phyloP scores from a whole-genome alignment of 371 early-diverging fungal species.

The Lichtheimia hyalospora region DNA sequence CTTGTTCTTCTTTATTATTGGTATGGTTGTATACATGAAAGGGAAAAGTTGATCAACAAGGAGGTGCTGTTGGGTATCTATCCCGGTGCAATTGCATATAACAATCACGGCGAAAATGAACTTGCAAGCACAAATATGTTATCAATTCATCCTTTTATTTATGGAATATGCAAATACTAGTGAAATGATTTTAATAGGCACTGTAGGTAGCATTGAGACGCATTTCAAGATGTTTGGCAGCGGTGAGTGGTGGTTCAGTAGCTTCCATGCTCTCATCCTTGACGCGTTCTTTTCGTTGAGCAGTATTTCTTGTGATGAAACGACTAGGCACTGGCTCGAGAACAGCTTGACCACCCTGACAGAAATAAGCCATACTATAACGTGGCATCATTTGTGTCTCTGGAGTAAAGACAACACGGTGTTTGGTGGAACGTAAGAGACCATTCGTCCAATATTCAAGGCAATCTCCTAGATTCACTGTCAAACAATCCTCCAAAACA shows the following conservation, averaged over 20 bases:
- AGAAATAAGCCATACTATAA: conserved; percentile 66
- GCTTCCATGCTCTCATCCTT: background rate
- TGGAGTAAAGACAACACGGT: conserved; percentile 59
- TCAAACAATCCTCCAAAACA: conserved; percentile 45
- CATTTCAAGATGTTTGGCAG: conserved; percentile 16
- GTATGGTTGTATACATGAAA: too few species aligned
- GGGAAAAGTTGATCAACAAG: too few species aligned
- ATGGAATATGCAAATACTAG: background rate
- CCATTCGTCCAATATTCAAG: conserved; percentile 67
- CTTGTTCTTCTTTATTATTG: too few species aligned
- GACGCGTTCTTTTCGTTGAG: background rate
- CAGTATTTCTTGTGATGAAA: background rate
- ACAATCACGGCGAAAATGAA: too few species aligned
- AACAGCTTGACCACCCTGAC: conserved; percentile 27
- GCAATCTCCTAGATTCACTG: conserved; percentile 67
- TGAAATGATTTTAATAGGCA: conserved; percentile 3
- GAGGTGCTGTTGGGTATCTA: too few species aligned
- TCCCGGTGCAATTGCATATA: too few species aligned
- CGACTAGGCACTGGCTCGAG: conserved; percentile 18
- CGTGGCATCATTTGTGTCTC: conserved; percentile 42
- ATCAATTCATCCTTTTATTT: too few species aligned
- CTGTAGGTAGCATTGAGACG: conserved; percentile 16
- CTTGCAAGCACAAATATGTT: too few species aligned
- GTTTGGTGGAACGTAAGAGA: conserved; percentile 57
- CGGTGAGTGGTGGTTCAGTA: conserved; percentile 1